Percentiles rank a stretch among this genome's conserved stretches.
Conservation (phyloP, 148 eudicot species). For the Gaultheria prostrata region DNA sequence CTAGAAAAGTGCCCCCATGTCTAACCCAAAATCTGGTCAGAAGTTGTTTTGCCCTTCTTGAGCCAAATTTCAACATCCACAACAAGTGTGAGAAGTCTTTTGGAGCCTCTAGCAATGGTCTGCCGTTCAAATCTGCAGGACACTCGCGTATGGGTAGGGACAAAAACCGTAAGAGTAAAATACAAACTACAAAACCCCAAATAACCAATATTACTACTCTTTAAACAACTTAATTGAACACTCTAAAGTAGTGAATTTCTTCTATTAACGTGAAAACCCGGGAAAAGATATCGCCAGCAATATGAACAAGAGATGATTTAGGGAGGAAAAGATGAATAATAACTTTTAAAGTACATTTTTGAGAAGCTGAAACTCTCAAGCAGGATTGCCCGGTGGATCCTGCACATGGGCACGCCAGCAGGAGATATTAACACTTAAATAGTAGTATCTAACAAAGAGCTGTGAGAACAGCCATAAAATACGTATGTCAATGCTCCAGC, state of each 20-base stretch:
- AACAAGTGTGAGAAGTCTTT: not conserved
- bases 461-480: slow-evolving; percentile 52
- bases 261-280: not conserved
- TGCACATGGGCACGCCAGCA: too few species aligned
- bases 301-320: not conserved
- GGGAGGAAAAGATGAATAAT: too few species aligned
- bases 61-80: not conserved
- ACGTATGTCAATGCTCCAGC: slow-evolving; percentile 48
- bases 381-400: too few species aligned
- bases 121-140: not conserved
- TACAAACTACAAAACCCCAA: not conserved
- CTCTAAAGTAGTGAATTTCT: not conserved
- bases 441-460: slow-evolving; percentile 33
- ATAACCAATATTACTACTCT: too few species aligned
- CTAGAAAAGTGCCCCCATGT: not conserved
- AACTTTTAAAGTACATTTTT: too few species aligned
- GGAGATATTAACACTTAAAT: slow-evolving; percentile 23
- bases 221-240: too few species aligned
- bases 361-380: too few species aligned
- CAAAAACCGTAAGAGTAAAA: too few species aligned
- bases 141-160: not conserved
- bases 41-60: not conserved
- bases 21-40: not conserved
- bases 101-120: not conserved
- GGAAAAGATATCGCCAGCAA: not conserved